Evolutionary conservation across 1,139 yeast genomes (phyloP), one percentile per base, ranked within the genome.

Genomic region (Saccharomyces hybrid): DNA sequence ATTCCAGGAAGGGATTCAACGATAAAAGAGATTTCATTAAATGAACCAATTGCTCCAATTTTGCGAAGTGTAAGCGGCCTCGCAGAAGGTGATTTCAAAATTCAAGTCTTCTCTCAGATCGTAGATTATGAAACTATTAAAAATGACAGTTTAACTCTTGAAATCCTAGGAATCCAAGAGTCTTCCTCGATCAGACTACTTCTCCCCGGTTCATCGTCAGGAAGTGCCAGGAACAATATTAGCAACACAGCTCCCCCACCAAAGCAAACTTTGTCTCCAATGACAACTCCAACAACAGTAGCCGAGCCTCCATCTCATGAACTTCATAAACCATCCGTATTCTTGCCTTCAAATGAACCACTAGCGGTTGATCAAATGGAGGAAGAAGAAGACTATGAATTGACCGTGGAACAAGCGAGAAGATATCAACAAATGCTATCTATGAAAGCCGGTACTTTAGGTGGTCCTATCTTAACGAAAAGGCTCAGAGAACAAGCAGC

Each of bases 361-460:
- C 31, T 57, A 2, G 47, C 52, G 4, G 26, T 29, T 9, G 48
- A 47, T 8, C 52, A 49, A 31, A 50, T 54, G 28, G 52, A 62
- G 3, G 64, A 61, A 3, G 69, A 66, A 2, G 62, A 60, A 4
- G 61, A 62, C 51, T 80, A 79, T 62, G 78, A 79, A 42, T 65
- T 81, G 63, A 78, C 84, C 0, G 74, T 79, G 1, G 71, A 76
- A 8, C 84, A 81, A 57, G 84, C 82, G 1, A 77, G 77, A 60
- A 73, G 72, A 14, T 82, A 82, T 62, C 84, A 79, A 61, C 71
- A 74, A 50, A 66, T 78, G 54, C 70, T 82, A 47, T 68, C 76
- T 16, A 71, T 73, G 50, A 73, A 74, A 28, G 76, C 75, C 29
- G 71, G 70, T 16, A 56, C 55, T 4, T 51, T 59, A 12, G 64